Percentiles rank a stretch among this genome's conserved stretches.
phyloP scores from a whole-genome alignment of 176 grass and related monocot genomes.

The Zoysia pacifica region DNA sequence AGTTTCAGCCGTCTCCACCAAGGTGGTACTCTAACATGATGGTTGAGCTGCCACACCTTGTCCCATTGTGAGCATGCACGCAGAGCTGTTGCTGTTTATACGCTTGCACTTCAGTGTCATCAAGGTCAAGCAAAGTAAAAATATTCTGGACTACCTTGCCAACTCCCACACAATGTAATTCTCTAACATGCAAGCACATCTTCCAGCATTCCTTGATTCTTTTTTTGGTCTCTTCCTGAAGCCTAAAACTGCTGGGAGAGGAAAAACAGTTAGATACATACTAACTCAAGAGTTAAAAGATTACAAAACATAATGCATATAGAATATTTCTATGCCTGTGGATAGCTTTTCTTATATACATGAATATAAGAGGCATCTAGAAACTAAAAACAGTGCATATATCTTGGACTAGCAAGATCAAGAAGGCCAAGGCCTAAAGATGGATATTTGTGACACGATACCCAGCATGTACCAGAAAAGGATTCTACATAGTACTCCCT shows the following conservation, averaged over 20 bases:
- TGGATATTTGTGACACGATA: not conserved
- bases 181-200: conserved; percentile 71
- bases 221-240: conserved; percentile 33
- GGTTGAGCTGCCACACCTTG: conserved; percentile 37
- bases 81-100: conserved; percentile 28
- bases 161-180: conserved; percentile 37
- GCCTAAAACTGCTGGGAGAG: conserved; percentile 24
- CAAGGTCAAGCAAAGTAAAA: conserved; percentile 38
- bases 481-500: too few relatives aligned
- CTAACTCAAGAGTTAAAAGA: not conserved
- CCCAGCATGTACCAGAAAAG: not conserved
- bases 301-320: not conserved
- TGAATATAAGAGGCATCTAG: not conserved
- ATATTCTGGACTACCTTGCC: conserved; percentile 21
- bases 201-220: conserved; percentile 81
- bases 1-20: conserved; percentile 66
- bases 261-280: conserved; percentile 20
- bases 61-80: conserved; percentile 36
- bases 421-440: not conserved
- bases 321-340: not conserved
- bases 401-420: not conserved
- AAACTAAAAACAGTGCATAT: too few relatives aligned
- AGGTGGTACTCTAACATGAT: conserved; percentile 52
- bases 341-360: not conserved
- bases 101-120: conserved; percentile 44